A percentile compares a stretch with the other conserved stretches of the same genome.
These are phyloP conservation scores for Nectriaceae sp. DNA, from an alignment of 2,329 filamentous ascomycete species.

Conservation along the genomic window DNA sequence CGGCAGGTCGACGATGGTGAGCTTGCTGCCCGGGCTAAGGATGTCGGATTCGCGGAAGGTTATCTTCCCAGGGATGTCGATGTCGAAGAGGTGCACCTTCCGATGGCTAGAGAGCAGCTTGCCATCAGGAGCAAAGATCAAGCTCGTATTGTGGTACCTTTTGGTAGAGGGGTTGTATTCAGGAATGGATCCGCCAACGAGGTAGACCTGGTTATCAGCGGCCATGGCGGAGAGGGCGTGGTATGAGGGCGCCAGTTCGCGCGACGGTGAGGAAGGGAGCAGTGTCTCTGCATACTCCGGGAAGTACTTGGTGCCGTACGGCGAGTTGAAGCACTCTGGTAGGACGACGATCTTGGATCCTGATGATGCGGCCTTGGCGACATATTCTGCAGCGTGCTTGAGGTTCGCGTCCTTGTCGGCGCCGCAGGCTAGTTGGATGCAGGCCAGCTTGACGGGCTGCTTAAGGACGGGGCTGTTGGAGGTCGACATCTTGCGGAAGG, in stretches of 20 bases:
- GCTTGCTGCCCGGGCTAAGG: slow-evolving; percentile 77
- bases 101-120: slow-evolving; percentile 83
- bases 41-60: slow-evolving; percentile 89
- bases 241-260: slow-evolving; percentile 76
- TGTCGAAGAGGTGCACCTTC: slow-evolving; percentile 97
- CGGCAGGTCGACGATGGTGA: slow-evolving; percentile 84
- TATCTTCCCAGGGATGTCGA: slow-evolving; percentile 95
- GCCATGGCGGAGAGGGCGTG: slow-evolving; percentile 82
- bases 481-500: slow-evolving; percentile 38
- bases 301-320: slow-evolving; percentile 90
- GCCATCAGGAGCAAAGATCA: slow-evolving; percentile 80
- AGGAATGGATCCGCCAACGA: slow-evolving; percentile 91
- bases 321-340: slow-evolving; percentile 98
- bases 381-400: slow-evolving; percentile 74
- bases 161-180: slow-evolving; percentile 62
- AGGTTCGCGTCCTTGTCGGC: slow-evolving; percentile 87
- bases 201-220: slow-evolving; percentile 73
- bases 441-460: slow-evolving; percentile 75
- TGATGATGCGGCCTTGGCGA: slow-evolving; percentile 73
- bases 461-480: slow-evolving; percentile 57
- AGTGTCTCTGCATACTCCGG: slow-evolving; percentile 89
- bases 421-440: slow-evolving; percentile 79
- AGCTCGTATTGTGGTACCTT: slow-evolving; percentile 87
- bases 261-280: slow-evolving; percentile 70
- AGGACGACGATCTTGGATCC: slow-evolving; percentile 89